These are phyloP conservation scores for Bipolaris bicolor DNA, from an alignment of 2,329 filamentous ascomycete species.

Conservation along the genomic window DNA sequence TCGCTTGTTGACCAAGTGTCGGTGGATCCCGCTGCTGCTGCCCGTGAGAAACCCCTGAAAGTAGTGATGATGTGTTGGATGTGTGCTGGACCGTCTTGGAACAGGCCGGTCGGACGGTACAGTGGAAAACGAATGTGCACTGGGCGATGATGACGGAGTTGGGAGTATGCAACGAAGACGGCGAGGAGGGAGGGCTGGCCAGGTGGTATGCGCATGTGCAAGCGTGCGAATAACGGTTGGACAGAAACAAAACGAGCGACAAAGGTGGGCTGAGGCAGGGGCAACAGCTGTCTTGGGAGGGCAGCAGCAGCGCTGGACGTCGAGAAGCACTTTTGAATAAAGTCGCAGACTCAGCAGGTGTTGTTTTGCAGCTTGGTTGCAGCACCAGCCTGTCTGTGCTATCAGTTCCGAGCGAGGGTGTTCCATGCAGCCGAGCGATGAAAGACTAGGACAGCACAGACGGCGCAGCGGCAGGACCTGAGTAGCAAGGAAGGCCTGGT, in stretches of 20 bases:
- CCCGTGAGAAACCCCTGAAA: conserved; percentile 2
- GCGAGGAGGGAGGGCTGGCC: conserved; percentile 25
- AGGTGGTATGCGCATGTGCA: conserved; percentile 31
- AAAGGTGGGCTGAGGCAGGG: conserved; percentile 19
- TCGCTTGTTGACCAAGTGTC: conserved; percentile 3
- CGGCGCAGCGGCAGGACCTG: conserved; percentile 36
- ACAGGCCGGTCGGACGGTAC: conserved; percentile 22
- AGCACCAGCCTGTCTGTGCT: conserved; percentile 37
- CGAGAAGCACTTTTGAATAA: conserved; percentile 20
- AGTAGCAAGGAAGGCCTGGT: conserved; percentile 28
- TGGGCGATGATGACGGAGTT: conserved; percentile 30
- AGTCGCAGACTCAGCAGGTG: conserved; percentile 26
- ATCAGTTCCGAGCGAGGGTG: conserved; percentile 36
- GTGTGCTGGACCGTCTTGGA: conserved; percentile 4
- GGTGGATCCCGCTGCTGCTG: conserved; percentile 8
- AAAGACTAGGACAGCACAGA: conserved; percentile 33
- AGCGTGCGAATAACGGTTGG: conserved; percentile 9
- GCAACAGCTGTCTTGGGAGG: conserved; percentile 24
- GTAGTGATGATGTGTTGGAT: conserved; percentile 6
- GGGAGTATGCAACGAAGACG: conserved; percentile 6
- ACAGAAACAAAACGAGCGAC: conserved; percentile 21
- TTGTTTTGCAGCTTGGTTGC: conserved; percentile 30
- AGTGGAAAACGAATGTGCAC: conserved; percentile 34
- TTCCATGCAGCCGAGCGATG: conserved; percentile 35
- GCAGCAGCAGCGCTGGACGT: conserved; percentile 33